These are phyloP conservation scores for Vanilla planifolia DNA, from an alignment of 106 monocot genomes.

Conservation along the genomic window DNA sequence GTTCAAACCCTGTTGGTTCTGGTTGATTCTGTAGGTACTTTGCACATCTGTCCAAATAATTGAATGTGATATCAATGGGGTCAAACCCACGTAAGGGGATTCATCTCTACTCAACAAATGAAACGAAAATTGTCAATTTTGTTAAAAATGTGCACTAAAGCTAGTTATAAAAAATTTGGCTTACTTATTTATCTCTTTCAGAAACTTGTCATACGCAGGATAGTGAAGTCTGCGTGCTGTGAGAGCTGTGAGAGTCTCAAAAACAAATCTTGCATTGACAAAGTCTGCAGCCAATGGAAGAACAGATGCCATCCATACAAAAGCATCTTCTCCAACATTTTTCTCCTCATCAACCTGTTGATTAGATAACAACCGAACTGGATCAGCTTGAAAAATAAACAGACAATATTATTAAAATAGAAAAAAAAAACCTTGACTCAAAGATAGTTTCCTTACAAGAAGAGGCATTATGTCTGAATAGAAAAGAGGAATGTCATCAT, in stretches of 20 bases:
- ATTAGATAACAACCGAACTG: neutral
- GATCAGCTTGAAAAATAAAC: neutral
- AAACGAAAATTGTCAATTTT: too few relatives aligned
- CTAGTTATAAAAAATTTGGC: too few relatives aligned
- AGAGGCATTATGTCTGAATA: conserved; percentile 96
- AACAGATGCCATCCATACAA: conserved; percentile 67
- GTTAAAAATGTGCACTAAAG: too few relatives aligned
- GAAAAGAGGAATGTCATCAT: conserved; percentile 78
- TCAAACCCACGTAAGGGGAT: too few relatives aligned
- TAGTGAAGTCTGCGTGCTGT: conserved; percentile 65
- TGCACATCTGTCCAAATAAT: conserved; percentile 30
- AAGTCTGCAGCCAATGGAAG: conserved; percentile 68
- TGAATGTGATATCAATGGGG: too few relatives aligned
- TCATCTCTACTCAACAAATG: too few relatives aligned
- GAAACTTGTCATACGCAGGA: conserved; percentile 83
- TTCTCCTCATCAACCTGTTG: conserved; percentile 68
- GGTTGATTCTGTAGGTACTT: conserved; percentile 48
- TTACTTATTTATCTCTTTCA: conserved; percentile 81
- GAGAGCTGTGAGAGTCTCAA: conserved; percentile 65
- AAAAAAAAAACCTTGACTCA: neutral
- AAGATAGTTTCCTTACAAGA: conserved; percentile 45
- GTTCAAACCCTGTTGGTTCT: conserved; percentile 52
- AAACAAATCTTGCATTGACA: conserved; percentile 67
- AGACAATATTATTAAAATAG: neutral
- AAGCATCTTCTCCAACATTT: conserved; percentile 72